Percentiles rank a stretch among this genome's conserved stretches.
phyloP scores from a whole-genome alignment of 75 land plant species.

The Isoetes taiwanensis region DNA sequence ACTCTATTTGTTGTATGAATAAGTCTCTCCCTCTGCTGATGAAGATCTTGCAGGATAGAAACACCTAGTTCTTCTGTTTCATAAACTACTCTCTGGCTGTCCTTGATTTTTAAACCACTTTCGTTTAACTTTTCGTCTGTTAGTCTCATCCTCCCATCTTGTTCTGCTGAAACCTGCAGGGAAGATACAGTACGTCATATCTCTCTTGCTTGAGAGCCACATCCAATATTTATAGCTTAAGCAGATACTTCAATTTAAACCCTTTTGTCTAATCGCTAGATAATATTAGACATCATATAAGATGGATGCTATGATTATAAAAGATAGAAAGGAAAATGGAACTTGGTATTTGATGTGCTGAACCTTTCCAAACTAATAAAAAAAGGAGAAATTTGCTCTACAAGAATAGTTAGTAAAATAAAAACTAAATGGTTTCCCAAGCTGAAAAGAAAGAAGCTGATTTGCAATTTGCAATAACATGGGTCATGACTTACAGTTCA shows the following conservation, averaged over 20 bases:
- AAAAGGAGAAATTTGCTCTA: too few species aligned
- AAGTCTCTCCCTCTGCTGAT: neutral
- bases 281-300: too few species aligned
- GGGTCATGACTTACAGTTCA: too few species aligned
- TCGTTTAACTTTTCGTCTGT: neutral
- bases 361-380: too few species aligned
- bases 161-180: neutral
- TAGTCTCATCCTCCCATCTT: neutral
- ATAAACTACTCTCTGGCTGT: neutral
- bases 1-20: neutral
- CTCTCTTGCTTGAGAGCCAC: neutral
- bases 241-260: neutral
- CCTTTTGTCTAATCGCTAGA: too few species aligned
- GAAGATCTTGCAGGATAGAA: slow-evolving; percentile 6
- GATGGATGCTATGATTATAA: too few species aligned
- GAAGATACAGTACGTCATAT: neutral
- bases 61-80: slow-evolving; percentile 4
- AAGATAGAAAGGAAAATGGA: too few species aligned
- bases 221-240: neutral
- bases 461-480: too few species aligned
- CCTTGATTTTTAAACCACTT: neutral
- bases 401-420: too few species aligned
- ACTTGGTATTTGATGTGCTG: too few species aligned
- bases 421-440: too few species aligned
- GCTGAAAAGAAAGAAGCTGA: too few species aligned